Percentiles rank a stretch among this genome's conserved stretches.
Evolutionary conservation across 768 basidiomycete species (phyloP).

Genomic region (Lyophyllum shimeji): DNA sequence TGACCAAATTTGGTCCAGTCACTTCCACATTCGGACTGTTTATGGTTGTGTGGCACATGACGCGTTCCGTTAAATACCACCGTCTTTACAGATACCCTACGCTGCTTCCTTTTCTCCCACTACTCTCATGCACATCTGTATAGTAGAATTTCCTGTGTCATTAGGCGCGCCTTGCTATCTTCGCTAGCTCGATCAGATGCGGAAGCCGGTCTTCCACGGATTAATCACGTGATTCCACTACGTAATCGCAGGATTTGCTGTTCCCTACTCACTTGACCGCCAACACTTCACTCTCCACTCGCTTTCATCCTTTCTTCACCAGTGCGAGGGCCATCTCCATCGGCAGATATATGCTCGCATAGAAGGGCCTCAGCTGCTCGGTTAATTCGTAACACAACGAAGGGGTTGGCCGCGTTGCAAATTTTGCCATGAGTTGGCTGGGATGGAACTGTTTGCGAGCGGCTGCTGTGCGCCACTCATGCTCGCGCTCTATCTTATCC

Average conservation of each 20-base stretch:
- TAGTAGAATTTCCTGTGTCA: too few species aligned
- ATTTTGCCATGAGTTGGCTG: conserved; percentile 20
- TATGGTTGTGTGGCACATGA: not conserved
- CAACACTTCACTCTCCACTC: not conserved
- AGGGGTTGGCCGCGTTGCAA: not conserved
- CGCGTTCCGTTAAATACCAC: not conserved
- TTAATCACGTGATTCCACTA: not conserved
- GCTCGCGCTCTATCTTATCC: conserved; percentile 10
- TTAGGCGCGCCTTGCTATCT: too few species aligned
- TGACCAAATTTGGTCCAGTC: not conserved
- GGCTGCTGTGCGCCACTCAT: conserved; percentile 13
- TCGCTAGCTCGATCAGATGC: too few species aligned
- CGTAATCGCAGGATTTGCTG: not conserved
- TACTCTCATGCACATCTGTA: too few species aligned
- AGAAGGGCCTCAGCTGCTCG: not conserved
- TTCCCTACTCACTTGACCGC: not conserved
- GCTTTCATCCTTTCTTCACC: not conserved
- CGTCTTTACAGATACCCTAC: not conserved
- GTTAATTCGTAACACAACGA: not conserved
- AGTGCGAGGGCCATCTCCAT: too few species aligned
- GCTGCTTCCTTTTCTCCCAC: not conserved
- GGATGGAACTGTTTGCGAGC: conserved; percentile 16
- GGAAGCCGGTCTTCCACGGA: too few species aligned
- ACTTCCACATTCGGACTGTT: not conserved
- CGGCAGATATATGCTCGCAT: not conserved